phyloP scores from a whole-genome alignment of 148 eudicot species.

The Arctostaphylos glauca region DNA sequence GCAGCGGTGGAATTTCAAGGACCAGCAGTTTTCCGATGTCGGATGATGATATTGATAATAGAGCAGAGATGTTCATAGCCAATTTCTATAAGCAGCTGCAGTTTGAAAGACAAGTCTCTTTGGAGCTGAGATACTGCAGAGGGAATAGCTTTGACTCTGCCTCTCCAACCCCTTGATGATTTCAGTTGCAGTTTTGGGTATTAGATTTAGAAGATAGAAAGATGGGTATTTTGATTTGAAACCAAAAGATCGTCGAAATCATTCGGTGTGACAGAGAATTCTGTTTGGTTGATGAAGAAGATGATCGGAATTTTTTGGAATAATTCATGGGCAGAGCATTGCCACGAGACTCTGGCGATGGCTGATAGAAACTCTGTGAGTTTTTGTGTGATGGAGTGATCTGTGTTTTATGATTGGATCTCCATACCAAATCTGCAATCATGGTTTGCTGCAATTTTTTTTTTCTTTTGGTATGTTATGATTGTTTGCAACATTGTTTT shows the following conservation, averaged over 20 bases:
- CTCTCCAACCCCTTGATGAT: slow-evolving; percentile 8
- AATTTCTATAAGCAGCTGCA: slow-evolving; percentile 60
- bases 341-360: not conserved
- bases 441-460: not conserved
- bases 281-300: not conserved
- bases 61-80: slow-evolving; percentile 67
- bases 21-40: slow-evolving; percentile 30
- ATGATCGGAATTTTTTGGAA: not conserved
- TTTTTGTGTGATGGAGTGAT: not conserved
- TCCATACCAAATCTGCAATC: not conserved
- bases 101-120: slow-evolving; percentile 65
- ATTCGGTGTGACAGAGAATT: not conserved
- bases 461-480: not conserved
- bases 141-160: slow-evolving; percentile 28
- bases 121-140: slow-evolving; percentile 56
- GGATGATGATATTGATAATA: slow-evolving; percentile 58
- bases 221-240: not conserved
- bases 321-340: not conserved
- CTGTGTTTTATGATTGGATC: slow-evolving; percentile 9
- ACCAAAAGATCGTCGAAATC: not conserved
- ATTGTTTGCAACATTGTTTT: not conserved
- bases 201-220: not conserved
- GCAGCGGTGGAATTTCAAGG: slow-evolving; percentile 23
- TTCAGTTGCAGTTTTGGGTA: not conserved
- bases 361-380: not conserved